A percentile compares a stretch with the other conserved stretches of the same genome.
These are phyloP conservation scores for Microstegium vimineum DNA, from an alignment of 176 grass and related monocot genomes.

Conservation along the genomic window DNA sequence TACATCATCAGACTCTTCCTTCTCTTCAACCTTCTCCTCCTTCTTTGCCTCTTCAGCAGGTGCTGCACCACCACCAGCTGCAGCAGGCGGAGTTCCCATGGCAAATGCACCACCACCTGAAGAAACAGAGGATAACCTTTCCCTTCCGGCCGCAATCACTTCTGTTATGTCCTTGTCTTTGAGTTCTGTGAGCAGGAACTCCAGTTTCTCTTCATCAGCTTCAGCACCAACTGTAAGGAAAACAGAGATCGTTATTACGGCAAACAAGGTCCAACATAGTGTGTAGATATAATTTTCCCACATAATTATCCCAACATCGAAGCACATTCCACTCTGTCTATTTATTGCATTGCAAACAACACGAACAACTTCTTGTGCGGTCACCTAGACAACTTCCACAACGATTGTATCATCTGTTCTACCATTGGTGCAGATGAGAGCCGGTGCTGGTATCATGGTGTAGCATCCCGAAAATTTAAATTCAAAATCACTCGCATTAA, in stretches of 20 bases:
- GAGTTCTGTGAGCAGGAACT: slow-evolving; percentile 59
- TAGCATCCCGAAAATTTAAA: no score
- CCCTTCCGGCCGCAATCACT: slow-evolving; percentile 69
- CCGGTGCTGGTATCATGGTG: no score
- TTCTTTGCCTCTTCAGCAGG: slow-evolving; percentile 73
- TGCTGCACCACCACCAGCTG: slow-evolving; percentile 44
- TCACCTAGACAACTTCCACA: neutral
- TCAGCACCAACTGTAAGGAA: slow-evolving; percentile 58
- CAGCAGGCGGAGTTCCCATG: slow-evolving; percentile 43
- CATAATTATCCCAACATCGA: neutral
- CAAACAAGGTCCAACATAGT: neutral
- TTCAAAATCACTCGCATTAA: no score
- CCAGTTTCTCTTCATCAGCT: slow-evolving; percentile 48
- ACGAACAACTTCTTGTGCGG: neutral
- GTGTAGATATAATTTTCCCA: neutral
- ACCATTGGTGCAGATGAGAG: no score
- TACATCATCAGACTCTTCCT: slow-evolving; percentile 87
- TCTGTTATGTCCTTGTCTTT: slow-evolving; percentile 68
- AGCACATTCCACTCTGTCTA: neutral
- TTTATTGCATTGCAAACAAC: neutral
- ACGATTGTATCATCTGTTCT: neutral
- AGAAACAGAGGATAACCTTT: slow-evolving; percentile 76
- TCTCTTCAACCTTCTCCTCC: slow-evolving; percentile 93
- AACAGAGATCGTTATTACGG: neutral
- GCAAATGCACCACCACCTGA: slow-evolving; percentile 55